A percentile compares a stretch with the other conserved stretches of the same genome.
Conservation (phyloP, 2,329 filamentous ascomycete species). For the Aureobasidium mangrovei region DNA sequence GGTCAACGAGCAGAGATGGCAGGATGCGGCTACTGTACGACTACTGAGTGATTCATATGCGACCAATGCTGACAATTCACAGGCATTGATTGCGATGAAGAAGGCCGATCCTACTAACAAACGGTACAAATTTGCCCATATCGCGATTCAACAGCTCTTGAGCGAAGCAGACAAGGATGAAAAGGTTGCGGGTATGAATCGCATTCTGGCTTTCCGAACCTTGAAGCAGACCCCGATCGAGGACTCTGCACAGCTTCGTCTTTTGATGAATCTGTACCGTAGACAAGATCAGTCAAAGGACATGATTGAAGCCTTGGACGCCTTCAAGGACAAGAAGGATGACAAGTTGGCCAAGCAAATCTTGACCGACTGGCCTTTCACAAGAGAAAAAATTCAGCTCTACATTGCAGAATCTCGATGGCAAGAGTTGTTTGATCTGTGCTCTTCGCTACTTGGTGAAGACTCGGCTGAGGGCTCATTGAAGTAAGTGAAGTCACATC, state of each 20-base stretch:
- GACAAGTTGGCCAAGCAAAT: slow-evolving; percentile 8
- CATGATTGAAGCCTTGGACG: slow-evolving; percentile 4
- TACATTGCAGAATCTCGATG: slow-evolving; percentile 5
- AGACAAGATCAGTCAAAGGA: slow-evolving; percentile 10
- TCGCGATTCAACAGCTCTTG: slow-evolving; percentile 11
- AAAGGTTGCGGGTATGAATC: slow-evolving; percentile 12
- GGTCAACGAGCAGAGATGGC: slow-evolving; percentile 23
- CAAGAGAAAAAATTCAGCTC: slow-evolving; percentile 7
- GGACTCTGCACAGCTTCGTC: slow-evolving; percentile 3
- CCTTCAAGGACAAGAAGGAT: slow-evolving; percentile 2
- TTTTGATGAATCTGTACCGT: slow-evolving; percentile 11
- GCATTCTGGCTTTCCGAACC: slow-evolving; percentile 12
- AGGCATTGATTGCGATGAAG: slow-evolving; percentile 28
- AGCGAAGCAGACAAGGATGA: slow-evolving; percentile 11
- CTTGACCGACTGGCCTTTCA: slow-evolving; percentile 9
- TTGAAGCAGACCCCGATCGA: slow-evolving; percentile 7
- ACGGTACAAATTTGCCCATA: slow-evolving; percentile 27
- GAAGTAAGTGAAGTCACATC: background rate
- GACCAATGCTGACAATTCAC: slow-evolving; percentile 7
- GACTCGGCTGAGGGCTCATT: background rate
- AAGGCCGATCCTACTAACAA: slow-evolving; percentile 24
- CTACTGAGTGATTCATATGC: background rate
- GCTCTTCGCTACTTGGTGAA: background rate
- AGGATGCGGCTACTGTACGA: slow-evolving; percentile 23
- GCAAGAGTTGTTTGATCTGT: slow-evolving; percentile 6